Evolutionary conservation across 352 stramenopile species (phyloP).

Genomic region (Halophytophthora batemanensis): DNA sequence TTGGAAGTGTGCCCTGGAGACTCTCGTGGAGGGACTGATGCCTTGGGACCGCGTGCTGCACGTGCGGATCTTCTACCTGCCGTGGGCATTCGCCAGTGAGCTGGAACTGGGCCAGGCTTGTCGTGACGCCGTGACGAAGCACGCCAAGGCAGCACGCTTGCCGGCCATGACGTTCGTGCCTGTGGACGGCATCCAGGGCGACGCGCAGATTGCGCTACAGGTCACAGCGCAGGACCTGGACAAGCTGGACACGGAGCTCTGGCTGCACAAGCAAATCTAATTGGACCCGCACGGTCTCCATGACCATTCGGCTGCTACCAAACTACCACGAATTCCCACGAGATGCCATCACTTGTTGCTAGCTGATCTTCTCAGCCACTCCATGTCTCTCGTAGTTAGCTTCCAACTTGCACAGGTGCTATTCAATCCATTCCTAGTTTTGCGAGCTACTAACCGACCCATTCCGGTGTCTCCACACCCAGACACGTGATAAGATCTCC

Average conservation of each 20-base stretch:
- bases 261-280: slow-evolving; percentile 76
- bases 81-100: slow-evolving; percentile 46
- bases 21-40: slow-evolving; percentile 41
- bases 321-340: too few relatives aligned
- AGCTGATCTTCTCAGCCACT: too few relatives aligned
- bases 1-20: slow-evolving; percentile 25
- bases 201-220: slow-evolving; percentile 49
- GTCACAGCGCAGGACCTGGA: slow-evolving; percentile 77
- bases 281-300: too few relatives aligned
- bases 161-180: slow-evolving; percentile 76
- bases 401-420: too few relatives aligned
- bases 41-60: slow-evolving; percentile 67
- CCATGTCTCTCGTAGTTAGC: too few relatives aligned
- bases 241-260: slow-evolving; percentile 81
- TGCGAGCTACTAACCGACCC: too few relatives aligned
- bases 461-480: too few relatives aligned
- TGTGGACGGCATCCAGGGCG: slow-evolving; percentile 52
- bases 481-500: too few relatives aligned
- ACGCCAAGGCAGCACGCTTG: slow-evolving; percentile 24
- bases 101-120: slow-evolving; percentile 36
- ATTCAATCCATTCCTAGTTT: too few relatives aligned
- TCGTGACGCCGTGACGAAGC: slow-evolving; percentile 22
- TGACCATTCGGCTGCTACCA: too few relatives aligned
- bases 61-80: slow-evolving; percentile 67
- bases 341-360: too few relatives aligned